A percentile compares a stretch with the other conserved stretches of the same genome.
Conservation (phyloP, 2,329 filamentous ascomycete genomes). For the Colletotrichum higginsianum region DNA sequence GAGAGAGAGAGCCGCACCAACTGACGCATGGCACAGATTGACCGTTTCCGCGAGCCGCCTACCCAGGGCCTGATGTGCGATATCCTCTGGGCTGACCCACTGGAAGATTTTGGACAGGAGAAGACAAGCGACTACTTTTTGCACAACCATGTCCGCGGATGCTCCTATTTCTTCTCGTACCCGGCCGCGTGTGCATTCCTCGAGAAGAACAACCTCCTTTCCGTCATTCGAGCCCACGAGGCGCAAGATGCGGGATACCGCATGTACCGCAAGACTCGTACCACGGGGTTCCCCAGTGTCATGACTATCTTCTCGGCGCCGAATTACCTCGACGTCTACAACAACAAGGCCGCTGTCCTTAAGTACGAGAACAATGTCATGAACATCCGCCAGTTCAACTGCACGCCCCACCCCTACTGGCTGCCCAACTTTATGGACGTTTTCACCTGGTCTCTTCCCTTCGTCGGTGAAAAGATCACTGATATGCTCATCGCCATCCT, state of each 20-base stretch:
- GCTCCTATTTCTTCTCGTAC: constrained; percentile 99
- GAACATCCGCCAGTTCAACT: constrained; percentile 99
- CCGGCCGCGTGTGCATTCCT: constrained; percentile 96
- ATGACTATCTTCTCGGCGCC: constrained; percentile 99
- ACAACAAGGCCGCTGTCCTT: constrained; percentile 98
- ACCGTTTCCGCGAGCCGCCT: constrained; percentile 96
- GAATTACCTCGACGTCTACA: constrained; percentile 99
- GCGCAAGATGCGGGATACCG: constrained; percentile 98
- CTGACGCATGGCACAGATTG: constrained; percentile 73
- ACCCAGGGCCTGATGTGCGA: constrained; percentile 99
- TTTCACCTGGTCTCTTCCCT: constrained; percentile 99
- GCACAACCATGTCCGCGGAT: constrained; percentile 98
- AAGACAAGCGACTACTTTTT: constrained; percentile 98
- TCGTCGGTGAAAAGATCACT: constrained; percentile 98
- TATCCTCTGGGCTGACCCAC: constrained; percentile 97
- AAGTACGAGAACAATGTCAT: constrained; percentile 99
- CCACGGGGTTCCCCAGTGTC: constrained; percentile 97
- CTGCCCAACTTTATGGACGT: constrained; percentile 99
- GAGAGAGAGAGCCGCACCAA: background rate
- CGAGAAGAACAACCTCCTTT: constrained; percentile 98
- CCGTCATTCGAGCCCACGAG: constrained; percentile 97
- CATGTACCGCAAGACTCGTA: constrained; percentile 99
- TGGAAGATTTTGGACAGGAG: constrained; percentile 98
- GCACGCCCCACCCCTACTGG: constrained; percentile 99
- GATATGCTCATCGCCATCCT: constrained; percentile 99